Evolutionary conservation across 2,329 filamentous ascomycete species (phyloP), one percentile per base, ranked within the genome.

Genomic region (Rhexocercosporidium sp.): DNA sequence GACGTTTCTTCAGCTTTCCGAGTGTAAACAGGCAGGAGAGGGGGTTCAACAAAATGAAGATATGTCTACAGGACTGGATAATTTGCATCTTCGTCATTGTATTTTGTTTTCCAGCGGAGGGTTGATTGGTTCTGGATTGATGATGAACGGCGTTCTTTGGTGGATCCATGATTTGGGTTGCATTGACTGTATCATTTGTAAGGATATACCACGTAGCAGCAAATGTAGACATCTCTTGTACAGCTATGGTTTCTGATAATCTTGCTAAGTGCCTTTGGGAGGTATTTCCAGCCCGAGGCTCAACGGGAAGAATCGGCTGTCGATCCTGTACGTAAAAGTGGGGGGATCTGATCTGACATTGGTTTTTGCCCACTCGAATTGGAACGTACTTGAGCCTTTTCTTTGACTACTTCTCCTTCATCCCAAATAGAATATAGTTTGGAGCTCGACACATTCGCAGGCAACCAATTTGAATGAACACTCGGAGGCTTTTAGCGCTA

Each of bases 1-100:
- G 88, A 90, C 73, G 87, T 90, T 49, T 87, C 87, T 80, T 80
- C 81, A 64, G 86, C 87, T 18, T 90, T 90, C 73, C 75, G 66
- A 64, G 76, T 73, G 65, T 74, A 66, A 63, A 51, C 8, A 34
- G 49, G 44, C n/a, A n/a, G n/a, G n/a, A n/a, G 18, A 9, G 25
- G 9, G 20, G 27, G 16, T 1, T 57, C 18, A 29, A 16, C 41
- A 47, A 31, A 22, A 14, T 41, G 39, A 44, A 25, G 20, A 46
- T 46, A 46, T 60, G 22, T 31, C 57, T 62, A 62, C 18, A 37
- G 41, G 49, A 47, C 61, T 57, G 61, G 61, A 56, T 56, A 44
- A 31, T 51, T 34, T 53, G 14, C 46, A 39, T 62, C 20, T 62
- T 62, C 46, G 20, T 49, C 41, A 37, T 34, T 29, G 59, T 61